Base-by-base conservation (phyloP, 208 protist species). In the Trypanosomatidae sp. region DNA sequence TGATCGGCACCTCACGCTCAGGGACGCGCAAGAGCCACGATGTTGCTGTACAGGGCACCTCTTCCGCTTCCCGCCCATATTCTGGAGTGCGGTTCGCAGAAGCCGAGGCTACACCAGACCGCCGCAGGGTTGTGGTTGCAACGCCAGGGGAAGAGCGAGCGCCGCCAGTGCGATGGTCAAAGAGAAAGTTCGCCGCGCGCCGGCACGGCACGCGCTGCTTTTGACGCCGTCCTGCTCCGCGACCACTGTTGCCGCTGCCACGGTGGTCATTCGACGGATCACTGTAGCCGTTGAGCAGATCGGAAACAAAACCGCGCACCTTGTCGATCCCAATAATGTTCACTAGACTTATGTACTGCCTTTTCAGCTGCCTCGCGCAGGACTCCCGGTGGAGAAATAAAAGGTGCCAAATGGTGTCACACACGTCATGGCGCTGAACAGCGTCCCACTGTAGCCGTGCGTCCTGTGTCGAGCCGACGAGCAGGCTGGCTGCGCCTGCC, bases 261-360 rank as follows among this genome's bases (percentile, higher is more conserved):
- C 30, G 30, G 13, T 43, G 39, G 41, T 66, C 56, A 33, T 39
- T 46, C 3, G 71, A 56, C 13, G 46, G 62, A 59, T 70, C 66
- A 49, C 74, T 56, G 66, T 87, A 85, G 41, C 64, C 77, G 33
- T 82, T 76, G 46, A 93, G 70, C 12, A 93, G 68, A 70, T 91
- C 90, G 4, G 84, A 89, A 15, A 95, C 81, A 69, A 96, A 91
- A 36, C 81, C 84, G 60, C 88, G 83, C 82, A 97, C 89, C 36
- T 74, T 87, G 71, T 83, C 76, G n/a, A 92, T 50, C 28, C 88
- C 87, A n/a, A 82, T 84, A 19, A 93, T 82, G 68, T 92, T 85
- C n/a, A 94, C 74, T 3, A 93, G 80, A 59, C 90, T 89, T 49
- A 91, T 79, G 56, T 94, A 82, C 81, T 96, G 86, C 19, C 81